These are phyloP conservation scores for thale cress (Arabidopsis thaliana) DNA, from an alignment of 345 rosid genomes.

Conservation along the genomic window DNA sequence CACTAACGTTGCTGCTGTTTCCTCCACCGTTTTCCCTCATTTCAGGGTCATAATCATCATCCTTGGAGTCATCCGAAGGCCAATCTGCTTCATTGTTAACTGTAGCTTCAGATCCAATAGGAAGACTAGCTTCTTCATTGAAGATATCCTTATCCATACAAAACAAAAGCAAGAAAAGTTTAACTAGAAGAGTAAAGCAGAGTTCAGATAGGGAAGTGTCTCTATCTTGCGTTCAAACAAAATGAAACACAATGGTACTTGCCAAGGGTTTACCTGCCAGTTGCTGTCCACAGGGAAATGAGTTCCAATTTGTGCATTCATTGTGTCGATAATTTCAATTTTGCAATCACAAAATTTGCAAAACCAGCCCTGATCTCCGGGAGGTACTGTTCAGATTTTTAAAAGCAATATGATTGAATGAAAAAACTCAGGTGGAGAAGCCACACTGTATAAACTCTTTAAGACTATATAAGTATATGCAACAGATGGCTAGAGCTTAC, in stretches of 20 bases:
- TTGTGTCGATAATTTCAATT: conserved; percentile 85
- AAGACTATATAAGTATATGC: conserved; percentile 5
- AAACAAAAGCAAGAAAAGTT: conserved; percentile 18
- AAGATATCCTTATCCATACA: conserved; percentile 72
- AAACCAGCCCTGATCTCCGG: conserved; percentile 97
- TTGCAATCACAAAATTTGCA: conserved; percentile 90
- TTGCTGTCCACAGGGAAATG: conserved; percentile 63
- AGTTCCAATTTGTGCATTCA: conserved; percentile 95
- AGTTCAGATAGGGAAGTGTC: conserved; percentile 5
- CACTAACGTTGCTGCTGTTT: conserved; percentile 47
- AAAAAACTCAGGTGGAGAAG: conserved; percentile 21
- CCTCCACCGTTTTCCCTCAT: conserved; percentile 52
- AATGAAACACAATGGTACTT: conserved; percentile 24
- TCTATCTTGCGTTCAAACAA: neutral
- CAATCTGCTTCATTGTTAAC: conserved; percentile 75
- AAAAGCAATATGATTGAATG: conserved; percentile 29
- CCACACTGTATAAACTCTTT: conserved; percentile 5
- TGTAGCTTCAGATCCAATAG: conserved; percentile 57
- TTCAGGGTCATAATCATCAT: conserved; percentile 89
- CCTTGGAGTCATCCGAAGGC: conserved; percentile 99
- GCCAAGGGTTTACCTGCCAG: conserved; percentile 71
- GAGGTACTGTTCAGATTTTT: conserved; percentile 72
- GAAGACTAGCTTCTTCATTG: conserved; percentile 74
- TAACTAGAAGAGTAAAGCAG: conserved; percentile 12
- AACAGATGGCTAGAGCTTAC: conserved; percentile 53